Base-by-base conservation (phyloP, 192 early-diverging fungal species). In the Linnemannia elongata region DNA sequence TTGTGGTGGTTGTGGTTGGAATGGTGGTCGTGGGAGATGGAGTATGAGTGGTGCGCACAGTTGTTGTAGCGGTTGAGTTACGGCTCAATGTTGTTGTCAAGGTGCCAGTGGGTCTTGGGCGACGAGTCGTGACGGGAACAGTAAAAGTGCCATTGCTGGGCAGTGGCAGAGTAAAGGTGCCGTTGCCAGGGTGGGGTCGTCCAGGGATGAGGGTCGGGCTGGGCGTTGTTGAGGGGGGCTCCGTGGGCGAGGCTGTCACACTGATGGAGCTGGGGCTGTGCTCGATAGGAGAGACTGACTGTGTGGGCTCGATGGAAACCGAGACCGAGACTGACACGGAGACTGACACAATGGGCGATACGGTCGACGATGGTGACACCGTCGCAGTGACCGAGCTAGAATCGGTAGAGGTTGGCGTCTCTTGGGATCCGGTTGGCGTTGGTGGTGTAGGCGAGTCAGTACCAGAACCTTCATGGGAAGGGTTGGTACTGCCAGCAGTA, bases 1-100 rank as follows among this genome's bases (percentile, higher is more conserved):
- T 77, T 4, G 81, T 82, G 8, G 75, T 82, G 22, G 81, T 82
- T 1, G 74, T 76, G 24, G 81, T 76, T 0, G 74, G 75, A 30
- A 72, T 41, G 3, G 74, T 70, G 1, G 76, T 2, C 3, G 71
- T 55, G 35, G 78, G 39, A 38, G 79, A 60, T 38, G 79, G 69
- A 5, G 55, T 45, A 22, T 63, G 72, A 35, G 79, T 52, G 9
- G 57, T 57, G 24, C 44, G 15, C 49, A 39, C 42, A 55, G 47
- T 69, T 12, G 42, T 10, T 20, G 66, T 70, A 6, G 35, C 27
- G 18, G 42, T 74, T 45, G 44, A 45, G 33, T 72, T 66, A 6
- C 30, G 49, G 30, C 38, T 81, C 38, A 42, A 0, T 4, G 76
- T 77, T 22, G 39, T 41, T 4, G 75, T 76, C 24, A 42, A n/a